Conservation (phyloP, 371 early-diverging fungal genomes). For the Thermomucor indicae-seudaticae region DNA sequence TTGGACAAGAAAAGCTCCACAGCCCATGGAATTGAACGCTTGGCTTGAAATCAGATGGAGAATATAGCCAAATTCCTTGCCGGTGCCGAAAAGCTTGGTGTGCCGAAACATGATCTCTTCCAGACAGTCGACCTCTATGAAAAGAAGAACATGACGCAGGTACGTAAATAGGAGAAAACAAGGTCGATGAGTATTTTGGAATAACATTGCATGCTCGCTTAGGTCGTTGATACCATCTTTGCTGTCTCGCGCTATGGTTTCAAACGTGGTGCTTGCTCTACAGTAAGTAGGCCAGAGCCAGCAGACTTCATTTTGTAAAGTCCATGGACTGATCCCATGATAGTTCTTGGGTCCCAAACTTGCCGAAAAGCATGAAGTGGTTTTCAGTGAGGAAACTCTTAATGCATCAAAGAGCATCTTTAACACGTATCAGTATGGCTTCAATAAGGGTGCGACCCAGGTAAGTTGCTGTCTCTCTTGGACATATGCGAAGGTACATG, state of each 20-base stretch:
- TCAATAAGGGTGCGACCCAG: constrained; percentile 56
- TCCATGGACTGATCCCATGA: not conserved
- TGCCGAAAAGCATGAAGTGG: constrained; percentile 64
- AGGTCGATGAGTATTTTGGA: not conserved
- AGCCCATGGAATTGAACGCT: not conserved
- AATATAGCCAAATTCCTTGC: constrained; percentile 81
- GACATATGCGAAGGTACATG: not conserved
- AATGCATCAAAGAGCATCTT: constrained; percentile 54
- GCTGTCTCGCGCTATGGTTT: constrained; percentile 80
- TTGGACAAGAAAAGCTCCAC: not conserved
- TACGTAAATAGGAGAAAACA: constrained; percentile 17
- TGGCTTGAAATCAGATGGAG: constrained; percentile 72
- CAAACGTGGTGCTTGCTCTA: constrained; percentile 50
- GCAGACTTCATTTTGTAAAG: not conserved
- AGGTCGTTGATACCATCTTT: constrained; percentile 73
- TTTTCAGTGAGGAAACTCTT: constrained; percentile 65
- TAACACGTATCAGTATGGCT: constrained; percentile 57
- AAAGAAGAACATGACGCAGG: constrained; percentile 79
- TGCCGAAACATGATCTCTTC: constrained; percentile 81
- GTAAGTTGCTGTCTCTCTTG: constrained; percentile 9
- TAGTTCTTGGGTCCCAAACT: constrained; percentile 75
- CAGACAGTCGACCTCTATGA: constrained; percentile 92
- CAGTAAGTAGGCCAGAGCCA: not conserved
- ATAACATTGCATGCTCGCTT: not conserved
- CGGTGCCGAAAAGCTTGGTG: constrained; percentile 68